Conservation (phyloP, 176 grass and related monocot species). For the Carex cristatella region DNA sequence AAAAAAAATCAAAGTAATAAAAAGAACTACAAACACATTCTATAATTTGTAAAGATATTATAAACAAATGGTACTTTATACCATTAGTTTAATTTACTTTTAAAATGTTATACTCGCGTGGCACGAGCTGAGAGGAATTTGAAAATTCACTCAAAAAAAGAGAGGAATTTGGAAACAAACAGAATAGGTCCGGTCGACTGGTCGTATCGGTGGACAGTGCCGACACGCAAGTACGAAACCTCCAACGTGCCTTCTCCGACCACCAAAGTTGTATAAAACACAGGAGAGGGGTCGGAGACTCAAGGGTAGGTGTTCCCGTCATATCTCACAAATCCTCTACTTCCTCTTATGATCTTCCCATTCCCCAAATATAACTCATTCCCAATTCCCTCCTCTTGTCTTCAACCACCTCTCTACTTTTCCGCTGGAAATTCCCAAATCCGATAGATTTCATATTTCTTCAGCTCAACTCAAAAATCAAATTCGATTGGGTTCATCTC, state of each 20-base stretch:
- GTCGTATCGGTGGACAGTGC: neutral
- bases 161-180: neutral
- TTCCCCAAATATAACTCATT: neutral
- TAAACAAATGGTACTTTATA: neutral
- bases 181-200: neutral
- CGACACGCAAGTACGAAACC: neutral
- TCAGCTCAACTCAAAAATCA: neutral
- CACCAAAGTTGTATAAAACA: neutral
- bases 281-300: too few species aligned
- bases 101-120: neutral
- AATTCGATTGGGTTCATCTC: neutral
- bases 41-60: too few species aligned
- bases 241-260: neutral
- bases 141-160: neutral
- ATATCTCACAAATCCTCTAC: neutral
- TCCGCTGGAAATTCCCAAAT: neutral
- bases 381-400: neutral
- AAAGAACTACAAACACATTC: too few species aligned
- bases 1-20: neutral
- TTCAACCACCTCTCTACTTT: neutral
- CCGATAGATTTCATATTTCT: neutral
- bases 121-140: neutral
- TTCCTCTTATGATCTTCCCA: neutral
- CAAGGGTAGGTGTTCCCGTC: neutral
- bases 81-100: neutral